Base-by-base conservation (phyloP, 1,284 basidiomycete genomes). In the Puccinia polysora region DNA sequence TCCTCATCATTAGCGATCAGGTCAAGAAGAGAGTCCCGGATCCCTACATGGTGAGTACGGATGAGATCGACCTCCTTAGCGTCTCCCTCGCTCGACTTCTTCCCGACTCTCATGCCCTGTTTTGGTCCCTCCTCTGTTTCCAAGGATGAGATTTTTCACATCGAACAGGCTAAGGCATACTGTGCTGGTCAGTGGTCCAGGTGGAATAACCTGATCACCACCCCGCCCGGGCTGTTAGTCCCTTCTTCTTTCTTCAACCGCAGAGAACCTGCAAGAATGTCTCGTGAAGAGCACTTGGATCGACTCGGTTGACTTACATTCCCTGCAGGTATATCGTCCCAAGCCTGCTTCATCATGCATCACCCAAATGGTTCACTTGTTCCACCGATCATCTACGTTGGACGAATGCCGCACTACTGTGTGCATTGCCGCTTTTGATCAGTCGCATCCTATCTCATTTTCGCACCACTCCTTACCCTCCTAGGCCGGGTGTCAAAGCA, bases 191-290 rank as follows among this genome's bases (percentile, higher is more conserved):
- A 90, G 64, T 92, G 85, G 81, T 78, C 79, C 49, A 80, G 82
- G 43, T 96, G 91, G 90, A 90, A 97, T 79, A 87, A 89, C 0
- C 93, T 93, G 79, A 87, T 97, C 45, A 97, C 93, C 0, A 97
- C 94, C 0, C 93, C 94, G 59, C 91, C 93, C 14, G 94, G 93
- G 74, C 82, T 96, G 89, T 94, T 80, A 81, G 88, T 82, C 25
- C 3, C 15, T 7, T 20, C 15, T 38, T 36, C 25, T 65, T 47
- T 36, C 34, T 47, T 30, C 20, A 18, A 12, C 30, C 43, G n/a
- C 32, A 56, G 20, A 25, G 67, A 56, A 74, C 18, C 74, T 75
- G 73, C 76, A n/a, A n/a, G n/a, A n/a, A n/a, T n/a, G n/a, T n/a
- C n/a, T n/a, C n/a, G n/a, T n/a, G n/a, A n/a, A n/a, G n/a, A n/a